These are phyloP conservation scores for Blastobotrys mokoenaii DNA, from an alignment of 805 yeast genomes.

Conservation along the genomic window DNA sequence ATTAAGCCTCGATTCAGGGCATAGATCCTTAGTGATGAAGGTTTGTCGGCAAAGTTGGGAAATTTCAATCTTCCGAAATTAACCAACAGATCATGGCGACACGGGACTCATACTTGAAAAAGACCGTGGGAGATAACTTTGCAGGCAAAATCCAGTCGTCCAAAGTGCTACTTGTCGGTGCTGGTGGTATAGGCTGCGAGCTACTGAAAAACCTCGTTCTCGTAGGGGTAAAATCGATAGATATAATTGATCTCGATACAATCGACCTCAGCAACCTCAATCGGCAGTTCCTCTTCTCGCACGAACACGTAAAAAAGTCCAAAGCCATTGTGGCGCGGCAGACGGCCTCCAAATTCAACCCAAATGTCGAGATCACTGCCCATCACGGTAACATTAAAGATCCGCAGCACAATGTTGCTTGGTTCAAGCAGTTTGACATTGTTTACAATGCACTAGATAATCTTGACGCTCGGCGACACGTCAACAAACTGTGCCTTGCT, in stretches of 20 bases:
- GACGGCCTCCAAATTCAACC: conserved; percentile 69
- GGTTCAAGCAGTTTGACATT: conserved; percentile 70
- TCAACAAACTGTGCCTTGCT: conserved; percentile 73
- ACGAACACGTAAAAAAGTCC: conserved; percentile 81
- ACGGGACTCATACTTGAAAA: background rate
- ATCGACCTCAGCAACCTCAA: conserved; percentile 88
- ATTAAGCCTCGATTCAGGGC: too few species aligned
- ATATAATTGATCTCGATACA: conserved; percentile 66
- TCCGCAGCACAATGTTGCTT: conserved; percentile 58
- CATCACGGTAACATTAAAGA: conserved; percentile 88
- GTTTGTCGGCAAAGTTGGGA: too few species aligned
- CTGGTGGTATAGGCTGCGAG: conserved; percentile 97
- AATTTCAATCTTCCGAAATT: background rate
- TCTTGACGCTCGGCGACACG: conserved; percentile 83
- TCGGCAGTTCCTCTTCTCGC: conserved; percentile 85
- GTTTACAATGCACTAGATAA: conserved; percentile 93
- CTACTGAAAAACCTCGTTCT: conserved; percentile 69
- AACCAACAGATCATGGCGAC: background rate
- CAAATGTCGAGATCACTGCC: conserved; percentile 60
- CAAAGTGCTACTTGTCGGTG: conserved; percentile 75
- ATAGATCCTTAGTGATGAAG: too few species aligned
- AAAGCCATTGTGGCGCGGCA: conserved; percentile 78
- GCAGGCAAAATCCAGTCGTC: conserved; percentile 5
- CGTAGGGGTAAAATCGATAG: conserved; percentile 73
- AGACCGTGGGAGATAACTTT: background rate